phyloP scores from a whole-genome alignment of 2,329 filamentous ascomycete genomes.

The Teratosphaeria destructans region DNA sequence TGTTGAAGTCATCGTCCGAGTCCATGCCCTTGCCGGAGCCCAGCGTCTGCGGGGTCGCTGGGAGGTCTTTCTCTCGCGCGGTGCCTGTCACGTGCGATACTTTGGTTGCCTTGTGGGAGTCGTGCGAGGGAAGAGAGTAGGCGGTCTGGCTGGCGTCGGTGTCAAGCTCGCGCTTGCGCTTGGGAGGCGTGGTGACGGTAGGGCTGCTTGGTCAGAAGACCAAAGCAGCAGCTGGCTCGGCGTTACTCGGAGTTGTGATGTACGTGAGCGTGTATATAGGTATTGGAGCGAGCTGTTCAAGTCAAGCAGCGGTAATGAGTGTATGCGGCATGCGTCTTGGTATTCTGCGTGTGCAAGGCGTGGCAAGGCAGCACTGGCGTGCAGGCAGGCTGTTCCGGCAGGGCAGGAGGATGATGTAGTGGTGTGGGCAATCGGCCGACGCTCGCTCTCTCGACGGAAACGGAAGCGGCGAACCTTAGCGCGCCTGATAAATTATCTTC shows the following conservation, averaged over 20 bases:
- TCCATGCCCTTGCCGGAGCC: constrained; percentile 58
- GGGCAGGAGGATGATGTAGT: neutral
- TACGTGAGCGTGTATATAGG: neutral
- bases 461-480: neutral
- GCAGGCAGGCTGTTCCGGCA: neutral
- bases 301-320: neutral
- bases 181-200: constrained; percentile 17
- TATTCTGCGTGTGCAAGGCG: neutral
- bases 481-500: neutral
- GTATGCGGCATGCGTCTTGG: neutral
- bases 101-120: constrained; percentile 23
- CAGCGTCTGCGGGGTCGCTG: constrained; percentile 41
- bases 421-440: neutral
- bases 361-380: neutral
- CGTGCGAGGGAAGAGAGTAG: constrained; percentile 23
- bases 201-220: constrained; percentile 15
- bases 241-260: neutral
- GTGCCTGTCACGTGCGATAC: constrained; percentile 13
- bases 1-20: constrained; percentile 91
- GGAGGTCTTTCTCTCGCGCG: constrained; percentile 27
- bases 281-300: neutral
- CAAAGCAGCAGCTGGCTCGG: constrained; percentile 14
- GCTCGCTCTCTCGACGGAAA: too few species aligned
- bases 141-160: constrained; percentile 2
- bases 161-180: constrained; percentile 27